phyloP scores from a whole-genome alignment of 2,329 filamentous ascomycete genomes.

The Metarhizium humberi region DNA sequence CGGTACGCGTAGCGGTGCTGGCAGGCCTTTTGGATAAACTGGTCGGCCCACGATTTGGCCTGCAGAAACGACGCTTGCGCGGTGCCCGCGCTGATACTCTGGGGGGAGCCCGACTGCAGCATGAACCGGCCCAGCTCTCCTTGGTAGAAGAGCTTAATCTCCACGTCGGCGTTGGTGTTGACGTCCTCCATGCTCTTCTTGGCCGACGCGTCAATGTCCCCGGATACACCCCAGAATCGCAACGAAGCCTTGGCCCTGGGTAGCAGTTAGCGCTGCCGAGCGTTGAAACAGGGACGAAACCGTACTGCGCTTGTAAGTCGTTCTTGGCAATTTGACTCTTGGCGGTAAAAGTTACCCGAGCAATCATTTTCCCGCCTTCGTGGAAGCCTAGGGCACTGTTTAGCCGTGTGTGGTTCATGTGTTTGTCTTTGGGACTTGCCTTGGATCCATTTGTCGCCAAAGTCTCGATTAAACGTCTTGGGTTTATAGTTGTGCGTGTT shows the following conservation, averaged over 20 bases:
- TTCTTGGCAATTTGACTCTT: no score
- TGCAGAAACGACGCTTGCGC: background rate
- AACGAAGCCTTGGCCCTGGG: background rate
- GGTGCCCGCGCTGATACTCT: background rate
- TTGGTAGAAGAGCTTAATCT: slow-evolving; percentile 1
- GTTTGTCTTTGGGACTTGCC: background rate
- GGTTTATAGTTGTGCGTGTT: background rate
- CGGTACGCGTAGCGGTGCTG: background rate
- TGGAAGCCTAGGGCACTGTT: background rate
- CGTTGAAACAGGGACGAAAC: background rate
- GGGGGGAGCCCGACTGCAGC: background rate
- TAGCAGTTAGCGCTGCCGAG: background rate
- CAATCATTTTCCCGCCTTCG: background rate
- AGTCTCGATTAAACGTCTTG: background rate
- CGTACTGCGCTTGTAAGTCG: background rate
- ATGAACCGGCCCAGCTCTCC: background rate
- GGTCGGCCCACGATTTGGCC: background rate
- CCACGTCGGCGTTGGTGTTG: background rate
- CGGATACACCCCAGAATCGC: background rate
- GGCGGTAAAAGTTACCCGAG: background rate
- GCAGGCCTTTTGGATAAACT: background rate
- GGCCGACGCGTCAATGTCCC: background rate
- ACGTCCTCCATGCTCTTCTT: background rate
- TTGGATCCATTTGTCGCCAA: slow-evolving; percentile 2
- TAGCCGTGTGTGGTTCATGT: no score